These are phyloP conservation scores for Nasturtium officinale DNA, from an alignment of 345 rosid species.

Conservation along the genomic window DNA sequence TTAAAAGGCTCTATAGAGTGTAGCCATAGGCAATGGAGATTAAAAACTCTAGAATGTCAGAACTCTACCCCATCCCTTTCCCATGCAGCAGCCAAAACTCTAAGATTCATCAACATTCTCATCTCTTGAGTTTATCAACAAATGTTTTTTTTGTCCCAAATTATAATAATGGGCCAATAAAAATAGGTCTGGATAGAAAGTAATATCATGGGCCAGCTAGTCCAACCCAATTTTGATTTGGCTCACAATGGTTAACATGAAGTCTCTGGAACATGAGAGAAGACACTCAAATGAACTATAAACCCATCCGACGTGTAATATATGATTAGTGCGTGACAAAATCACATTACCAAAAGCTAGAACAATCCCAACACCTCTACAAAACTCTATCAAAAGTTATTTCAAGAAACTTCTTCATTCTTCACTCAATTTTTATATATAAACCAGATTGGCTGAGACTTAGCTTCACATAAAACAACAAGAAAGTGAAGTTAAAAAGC, in stretches of 20 bases:
- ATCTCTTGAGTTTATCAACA: constrained; percentile 1
- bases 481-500: background rate
- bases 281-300: constrained; percentile 18
- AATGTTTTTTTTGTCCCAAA: background rate
- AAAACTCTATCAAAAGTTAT: constrained; percentile 23
- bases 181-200: constrained; percentile 17
- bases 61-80: constrained; percentile 35
- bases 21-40: constrained; percentile 32
- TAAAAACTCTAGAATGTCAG: constrained; percentile 22
- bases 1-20: background rate
- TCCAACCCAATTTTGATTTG: background rate
- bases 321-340: background rate
- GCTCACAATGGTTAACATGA: constrained; percentile 6
- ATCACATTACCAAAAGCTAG: constrained; percentile 31
- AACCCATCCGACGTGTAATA: constrained; percentile 27
- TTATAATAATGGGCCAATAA: constrained; percentile 20
- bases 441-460: background rate
- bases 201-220: constrained; percentile 33
- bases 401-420: constrained; percentile 43
- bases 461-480: constrained; percentile 5
- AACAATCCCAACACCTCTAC: constrained; percentile 41
- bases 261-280: constrained; percentile 43
- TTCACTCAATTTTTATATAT: constrained; percentile 6
- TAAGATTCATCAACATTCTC: constrained; percentile 23
- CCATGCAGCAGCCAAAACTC: constrained; percentile 41